A percentile compares a stretch with the other conserved stretches of the same genome.
Conservation (phyloP, 2,329 filamentous ascomycete genomes). For the Colletotrichum spaethianum region DNA sequence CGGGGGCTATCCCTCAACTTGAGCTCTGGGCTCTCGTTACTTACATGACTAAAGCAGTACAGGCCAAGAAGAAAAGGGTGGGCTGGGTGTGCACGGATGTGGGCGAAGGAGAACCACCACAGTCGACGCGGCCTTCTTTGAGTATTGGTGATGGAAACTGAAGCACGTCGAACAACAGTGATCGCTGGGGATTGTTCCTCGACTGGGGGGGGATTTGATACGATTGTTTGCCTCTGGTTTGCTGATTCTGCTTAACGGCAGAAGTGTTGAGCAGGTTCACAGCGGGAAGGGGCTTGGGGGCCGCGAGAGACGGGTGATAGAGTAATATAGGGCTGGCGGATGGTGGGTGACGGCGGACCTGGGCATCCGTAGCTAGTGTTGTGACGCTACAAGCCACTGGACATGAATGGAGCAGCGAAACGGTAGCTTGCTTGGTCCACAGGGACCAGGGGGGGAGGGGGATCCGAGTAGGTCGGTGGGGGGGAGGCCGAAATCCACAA, state of each 20-base stretch:
- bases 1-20: conserved; percentile 25
- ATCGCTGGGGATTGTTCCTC: not conserved
- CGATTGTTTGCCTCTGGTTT: not conserved
- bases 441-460: conserved; percentile 35
- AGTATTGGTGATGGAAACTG: not conserved
- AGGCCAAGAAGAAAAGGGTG: conserved; percentile 25
- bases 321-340: conserved; percentile 40
- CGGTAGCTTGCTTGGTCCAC: conserved; percentile 32
- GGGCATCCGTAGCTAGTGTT: conserved; percentile 26
- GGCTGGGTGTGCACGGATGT: not conserved
- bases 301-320: conserved; percentile 26
- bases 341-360: conserved; percentile 30
- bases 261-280: conserved; percentile 15
- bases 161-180: not conserved
- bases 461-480: conserved; percentile 22
- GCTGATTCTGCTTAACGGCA: conserved; percentile 12
- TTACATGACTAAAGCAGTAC: conserved; percentile 29
- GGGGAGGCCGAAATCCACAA: conserved; percentile 26
- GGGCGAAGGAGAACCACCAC: not conserved
- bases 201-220: not conserved
- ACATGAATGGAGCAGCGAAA: conserved; percentile 26
- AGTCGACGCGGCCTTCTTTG: not conserved
- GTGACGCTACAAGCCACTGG: conserved; percentile 13
- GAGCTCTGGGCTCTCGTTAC: conserved; percentile 15
- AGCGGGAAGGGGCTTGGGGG: conserved; percentile 34